These are phyloP conservation scores for Corymbia citriodora DNA, from an alignment of 441 rosid genomes.

Conservation along the genomic window DNA sequence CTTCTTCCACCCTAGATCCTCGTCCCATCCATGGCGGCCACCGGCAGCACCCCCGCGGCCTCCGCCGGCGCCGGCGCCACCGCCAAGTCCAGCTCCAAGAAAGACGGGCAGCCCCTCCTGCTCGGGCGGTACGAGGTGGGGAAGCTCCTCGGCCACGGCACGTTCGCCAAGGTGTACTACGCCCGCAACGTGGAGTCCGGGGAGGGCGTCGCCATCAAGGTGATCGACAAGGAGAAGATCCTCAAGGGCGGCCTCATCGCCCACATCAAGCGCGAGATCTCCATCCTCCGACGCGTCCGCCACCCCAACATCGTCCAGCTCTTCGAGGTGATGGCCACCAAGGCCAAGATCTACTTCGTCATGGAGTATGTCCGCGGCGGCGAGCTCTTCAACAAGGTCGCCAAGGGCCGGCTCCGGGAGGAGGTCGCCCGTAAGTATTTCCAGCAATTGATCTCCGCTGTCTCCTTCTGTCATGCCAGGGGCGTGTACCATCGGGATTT, in stretches of 20 bases:
- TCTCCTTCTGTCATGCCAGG: conserved; percentile 67
- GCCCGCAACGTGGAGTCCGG: conserved; percentile 58
- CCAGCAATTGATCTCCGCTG: conserved; percentile 77
- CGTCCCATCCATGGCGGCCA: neutral
- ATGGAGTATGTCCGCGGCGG: conserved; percentile 94
- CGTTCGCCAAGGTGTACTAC: conserved; percentile 75
- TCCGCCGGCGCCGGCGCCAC: neutral
- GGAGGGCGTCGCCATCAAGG: conserved; percentile 73
- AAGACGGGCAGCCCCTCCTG: conserved; percentile 33
- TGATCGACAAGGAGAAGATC: conserved; percentile 82
- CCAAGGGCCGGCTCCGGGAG: conserved; percentile 67
- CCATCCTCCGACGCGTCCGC: conserved; percentile 82
- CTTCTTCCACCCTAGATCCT: neutral
- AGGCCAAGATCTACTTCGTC: conserved; percentile 86
- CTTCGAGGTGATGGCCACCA: conserved; percentile 86
- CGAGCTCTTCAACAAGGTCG: conserved; percentile 65
- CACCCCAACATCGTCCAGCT: conserved; percentile 85
- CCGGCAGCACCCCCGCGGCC: neutral
- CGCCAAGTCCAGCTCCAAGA: neutral
- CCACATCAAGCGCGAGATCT: conserved; percentile 81
- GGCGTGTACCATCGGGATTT: conserved; percentile 89
- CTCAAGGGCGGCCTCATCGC: conserved; percentile 64
- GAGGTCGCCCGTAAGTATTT: conserved; percentile 65
- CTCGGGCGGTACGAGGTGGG: conserved; percentile 81
- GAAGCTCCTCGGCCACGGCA: conserved; percentile 80